These are phyloP conservation scores for Candida lessepsii DNA, from an alignment of 805 yeast genomes.

Conservation along the genomic window DNA sequence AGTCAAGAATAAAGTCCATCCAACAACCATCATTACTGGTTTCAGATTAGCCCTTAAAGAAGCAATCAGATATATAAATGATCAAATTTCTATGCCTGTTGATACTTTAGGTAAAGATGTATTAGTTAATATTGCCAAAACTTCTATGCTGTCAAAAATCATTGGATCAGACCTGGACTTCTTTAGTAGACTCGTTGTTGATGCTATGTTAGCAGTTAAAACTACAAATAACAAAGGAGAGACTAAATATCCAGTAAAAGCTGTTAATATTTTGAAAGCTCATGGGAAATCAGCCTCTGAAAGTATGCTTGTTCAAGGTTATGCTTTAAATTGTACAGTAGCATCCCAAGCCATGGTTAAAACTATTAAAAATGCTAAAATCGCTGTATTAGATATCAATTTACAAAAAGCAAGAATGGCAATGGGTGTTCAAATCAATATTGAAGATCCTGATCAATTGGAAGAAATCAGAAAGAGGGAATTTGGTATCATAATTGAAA, in stretches of 20 bases:
- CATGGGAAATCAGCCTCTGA: conserved; percentile 93
- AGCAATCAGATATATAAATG: conserved; percentile 82
- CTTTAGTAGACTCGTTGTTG: conserved; percentile 87
- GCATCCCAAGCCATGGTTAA: conserved; percentile 97
- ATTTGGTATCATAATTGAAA: conserved; percentile 79
- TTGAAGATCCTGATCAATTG: conserved; percentile 95
- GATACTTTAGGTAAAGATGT: conserved; percentile 80
- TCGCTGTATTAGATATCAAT: conserved; percentile 88
- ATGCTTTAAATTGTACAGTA: conserved; percentile 94
- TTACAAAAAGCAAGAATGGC: conserved; percentile 97
- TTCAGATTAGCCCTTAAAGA: conserved; percentile 91
- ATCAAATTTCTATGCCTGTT: conserved; percentile 78
- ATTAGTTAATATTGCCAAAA: conserved; percentile 86
- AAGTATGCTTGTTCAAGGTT: conserved; percentile 85
- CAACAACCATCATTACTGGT: conserved; percentile 96
- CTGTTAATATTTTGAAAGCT: conserved; percentile 92
- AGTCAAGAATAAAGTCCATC: conserved; percentile 92
- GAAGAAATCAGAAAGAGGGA: conserved; percentile 91
- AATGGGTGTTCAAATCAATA: conserved; percentile 94
- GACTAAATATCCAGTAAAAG: conserved; percentile 90
- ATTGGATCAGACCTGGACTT: conserved; percentile 93
- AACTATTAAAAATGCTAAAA: conserved; percentile 64
- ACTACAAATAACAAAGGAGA: conserved; percentile 89
- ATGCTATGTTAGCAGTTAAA: conserved; percentile 91
- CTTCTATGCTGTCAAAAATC: conserved; percentile 95